phyloP scores from a whole-genome alignment of 495 filamentous ascomycete genomes.

The Aspergillus incahuasiensis region DNA sequence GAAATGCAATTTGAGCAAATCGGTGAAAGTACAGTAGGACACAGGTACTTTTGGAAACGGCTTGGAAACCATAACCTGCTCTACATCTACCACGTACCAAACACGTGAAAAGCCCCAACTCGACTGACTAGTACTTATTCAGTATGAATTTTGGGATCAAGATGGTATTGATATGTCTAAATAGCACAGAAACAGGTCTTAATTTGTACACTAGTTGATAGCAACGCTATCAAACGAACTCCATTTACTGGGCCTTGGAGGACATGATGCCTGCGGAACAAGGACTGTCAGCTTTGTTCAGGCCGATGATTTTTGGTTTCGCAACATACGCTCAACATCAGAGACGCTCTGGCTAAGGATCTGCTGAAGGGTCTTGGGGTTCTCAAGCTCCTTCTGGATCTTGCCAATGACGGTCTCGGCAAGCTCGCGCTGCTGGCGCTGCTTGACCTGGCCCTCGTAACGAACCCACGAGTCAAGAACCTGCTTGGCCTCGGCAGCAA shows the following conservation, averaged over 20 bases:
- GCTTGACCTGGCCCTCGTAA: conserved; percentile 98
- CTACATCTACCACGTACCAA: no score
- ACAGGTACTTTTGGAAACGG: no score
- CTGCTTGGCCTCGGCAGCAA: conserved; percentile 85
- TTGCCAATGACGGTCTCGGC: conserved; percentile 89
- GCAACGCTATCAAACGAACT: conserved; percentile 30
- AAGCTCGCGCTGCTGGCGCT: conserved; percentile 93
- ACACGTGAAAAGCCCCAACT: no score
- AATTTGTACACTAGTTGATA: conserved; percentile 46
- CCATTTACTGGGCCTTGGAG: conserved; percentile 49
- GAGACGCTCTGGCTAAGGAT: conserved; percentile 91
- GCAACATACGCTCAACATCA: conserved; percentile 89
- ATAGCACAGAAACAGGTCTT: conserved; percentile 41
- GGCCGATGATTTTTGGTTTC: no score
- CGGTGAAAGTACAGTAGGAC: no score
- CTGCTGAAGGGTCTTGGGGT: conserved; percentile 88
- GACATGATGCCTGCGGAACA: conserved; percentile 46
- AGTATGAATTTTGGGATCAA: not conserved
- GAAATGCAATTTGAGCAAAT: no score
- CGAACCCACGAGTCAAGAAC: conserved; percentile 98
- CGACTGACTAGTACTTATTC: no score
- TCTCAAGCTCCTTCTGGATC: conserved; percentile 97
- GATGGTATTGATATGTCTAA: conserved; percentile 43
- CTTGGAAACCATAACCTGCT: no score
- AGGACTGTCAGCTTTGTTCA: conserved; percentile 22